These are phyloP conservation scores for Aspergillus calidoustus DNA, from an alignment of 2,329 filamentous ascomycete species.

Conservation along the genomic window DNA sequence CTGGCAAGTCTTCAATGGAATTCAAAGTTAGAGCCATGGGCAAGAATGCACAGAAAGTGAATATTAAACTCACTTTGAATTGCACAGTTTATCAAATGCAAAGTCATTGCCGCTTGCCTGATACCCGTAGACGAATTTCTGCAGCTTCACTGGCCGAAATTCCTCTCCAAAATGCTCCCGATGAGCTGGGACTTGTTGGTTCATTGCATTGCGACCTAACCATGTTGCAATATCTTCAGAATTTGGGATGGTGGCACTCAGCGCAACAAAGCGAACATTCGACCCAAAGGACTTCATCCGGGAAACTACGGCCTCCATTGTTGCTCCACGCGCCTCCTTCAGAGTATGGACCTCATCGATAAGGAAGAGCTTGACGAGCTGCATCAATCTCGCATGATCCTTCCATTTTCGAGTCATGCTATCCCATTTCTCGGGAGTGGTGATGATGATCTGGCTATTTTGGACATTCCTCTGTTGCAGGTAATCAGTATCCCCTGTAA, in stretches of 20 bases:
- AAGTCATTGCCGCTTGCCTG: slow-evolving; percentile 70
- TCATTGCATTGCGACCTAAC: slow-evolving; percentile 70
- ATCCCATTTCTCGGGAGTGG: slow-evolving; percentile 91
- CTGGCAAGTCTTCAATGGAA: slow-evolving; percentile 60
- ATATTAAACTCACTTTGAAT: slow-evolving; percentile 55
- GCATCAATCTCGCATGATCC: slow-evolving; percentile 75
- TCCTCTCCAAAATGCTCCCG: slow-evolving; percentile 77
- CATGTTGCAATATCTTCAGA: slow-evolving; percentile 78
- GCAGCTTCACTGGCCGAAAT: slow-evolving; percentile 76
- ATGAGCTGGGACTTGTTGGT: slow-evolving; percentile 65
- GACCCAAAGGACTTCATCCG: slow-evolving; percentile 82
- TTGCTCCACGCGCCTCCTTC: slow-evolving; percentile 78
- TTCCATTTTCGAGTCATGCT: slow-evolving; percentile 87
- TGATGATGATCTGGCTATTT: slow-evolving; percentile 79
- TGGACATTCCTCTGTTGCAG: slow-evolving; percentile 70
- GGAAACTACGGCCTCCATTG: slow-evolving; percentile 80
- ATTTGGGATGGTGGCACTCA: slow-evolving; percentile 85
- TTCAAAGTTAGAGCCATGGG: neutral
- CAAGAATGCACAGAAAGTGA: neutral
- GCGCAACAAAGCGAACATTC: slow-evolving; percentile 76
- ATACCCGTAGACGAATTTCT: slow-evolving; percentile 78
- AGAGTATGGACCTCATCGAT: slow-evolving; percentile 90
- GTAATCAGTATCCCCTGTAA: slow-evolving; percentile 79
- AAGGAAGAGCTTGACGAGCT: slow-evolving; percentile 76
- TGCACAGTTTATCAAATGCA: slow-evolving; percentile 72